Base-by-base conservation (phyloP, 2,329 filamentous ascomycete species). In the Apiospora saccharicola region DNA sequence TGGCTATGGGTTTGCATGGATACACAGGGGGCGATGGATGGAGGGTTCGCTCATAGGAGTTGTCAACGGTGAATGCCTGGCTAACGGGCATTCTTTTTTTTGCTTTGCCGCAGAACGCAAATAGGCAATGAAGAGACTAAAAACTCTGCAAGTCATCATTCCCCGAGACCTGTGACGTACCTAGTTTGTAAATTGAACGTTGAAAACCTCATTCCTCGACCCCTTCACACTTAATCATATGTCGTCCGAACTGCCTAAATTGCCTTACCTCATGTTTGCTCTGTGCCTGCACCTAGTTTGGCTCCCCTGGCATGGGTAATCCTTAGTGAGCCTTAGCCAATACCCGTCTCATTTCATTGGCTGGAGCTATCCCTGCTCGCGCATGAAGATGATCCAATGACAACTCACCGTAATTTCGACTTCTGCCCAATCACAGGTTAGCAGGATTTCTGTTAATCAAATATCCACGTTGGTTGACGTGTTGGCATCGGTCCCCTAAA, bases 81-180 rank as follows among this genome's bases (percentile, higher is more conserved):
- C 53, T 41, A 67, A 44, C 43, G 70, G 57, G 71, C 68, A 64
- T 64, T 24, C 30, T 57, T 19, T 51, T 51, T 64, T 64, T 70
- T 47, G 57, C 68, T 68, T 68, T 68, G 61, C 71, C 71, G 69
- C 71, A 72, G 43, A 47, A 64, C 71, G 71, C 69, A 72, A 70
- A 72, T 72, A 72, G 71, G 71, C 68, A 71, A 47, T 47, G 34
- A 71, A 71, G 53, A 71, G 70, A 46, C n/a, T 71, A 67, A 71
- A 71, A 69, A 57, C 43, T 71, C 70, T 71, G 22, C 57, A 64
- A 64, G 57, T 41, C 57, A 24, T 64, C 41, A 41, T 64, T 41
- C 57, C n/a, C 30, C 30, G 30, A 37, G 6, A 64, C 34, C 34
- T 64, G 57, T 64, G 57, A 64, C 34, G 34, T n/a, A 64, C 34